phyloP scores from a whole-genome alignment of 2,329 filamentous ascomycete genomes.

The Tolypocladium endophyticum region DNA sequence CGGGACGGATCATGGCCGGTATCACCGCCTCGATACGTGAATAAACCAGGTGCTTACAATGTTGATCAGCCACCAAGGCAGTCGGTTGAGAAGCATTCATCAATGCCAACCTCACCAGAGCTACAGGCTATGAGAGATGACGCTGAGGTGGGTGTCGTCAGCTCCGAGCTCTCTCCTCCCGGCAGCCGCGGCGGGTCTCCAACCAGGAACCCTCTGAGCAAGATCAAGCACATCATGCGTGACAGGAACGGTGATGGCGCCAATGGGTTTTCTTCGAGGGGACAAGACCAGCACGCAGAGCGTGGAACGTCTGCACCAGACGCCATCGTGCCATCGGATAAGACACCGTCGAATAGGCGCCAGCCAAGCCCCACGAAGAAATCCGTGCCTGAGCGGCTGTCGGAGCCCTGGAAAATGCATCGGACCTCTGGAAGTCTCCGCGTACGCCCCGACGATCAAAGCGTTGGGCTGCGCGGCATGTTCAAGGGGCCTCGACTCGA shows the following conservation, averaged over 20 bases:
- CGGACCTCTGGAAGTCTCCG: slow-evolving; percentile 39
- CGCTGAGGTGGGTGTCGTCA: slow-evolving; percentile 48
- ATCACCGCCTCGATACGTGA: slow-evolving; percentile 15
- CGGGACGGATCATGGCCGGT: slow-evolving; percentile 10
- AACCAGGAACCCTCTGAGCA: slow-evolving; percentile 45
- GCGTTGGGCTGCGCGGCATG: slow-evolving; percentile 44
- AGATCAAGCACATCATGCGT: slow-evolving; percentile 44
- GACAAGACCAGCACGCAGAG: slow-evolving; percentile 22
- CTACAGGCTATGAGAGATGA: slow-evolving; percentile 34
- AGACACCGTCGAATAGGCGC: slow-evolving; percentile 8
- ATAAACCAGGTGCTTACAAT: slow-evolving; percentile 38
- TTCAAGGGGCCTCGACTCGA: slow-evolving; percentile 71
- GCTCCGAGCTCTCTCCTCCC: slow-evolving; percentile 51
- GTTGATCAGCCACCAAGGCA: slow-evolving; percentile 18
- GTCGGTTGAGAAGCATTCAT: slow-evolving; percentile 34
- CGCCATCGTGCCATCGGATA: slow-evolving; percentile 10
- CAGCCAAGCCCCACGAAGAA: slow-evolving; percentile 16
- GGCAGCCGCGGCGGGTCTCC: slow-evolving; percentile 56
- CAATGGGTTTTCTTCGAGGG: slow-evolving; percentile 17
- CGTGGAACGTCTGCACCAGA: slow-evolving; percentile 16
- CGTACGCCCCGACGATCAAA: slow-evolving; percentile 22
- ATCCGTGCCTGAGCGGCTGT: slow-evolving; percentile 18
- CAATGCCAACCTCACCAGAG: slow-evolving; percentile 41
- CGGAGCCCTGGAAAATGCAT: slow-evolving; percentile 20
- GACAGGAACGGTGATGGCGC: slow-evolving; percentile 39